Evolutionary conservation across 2,329 filamentous ascomycete species (phyloP), one percentile per base, ranked within the genome.

Genomic region (Aciculosporium take): DNA sequence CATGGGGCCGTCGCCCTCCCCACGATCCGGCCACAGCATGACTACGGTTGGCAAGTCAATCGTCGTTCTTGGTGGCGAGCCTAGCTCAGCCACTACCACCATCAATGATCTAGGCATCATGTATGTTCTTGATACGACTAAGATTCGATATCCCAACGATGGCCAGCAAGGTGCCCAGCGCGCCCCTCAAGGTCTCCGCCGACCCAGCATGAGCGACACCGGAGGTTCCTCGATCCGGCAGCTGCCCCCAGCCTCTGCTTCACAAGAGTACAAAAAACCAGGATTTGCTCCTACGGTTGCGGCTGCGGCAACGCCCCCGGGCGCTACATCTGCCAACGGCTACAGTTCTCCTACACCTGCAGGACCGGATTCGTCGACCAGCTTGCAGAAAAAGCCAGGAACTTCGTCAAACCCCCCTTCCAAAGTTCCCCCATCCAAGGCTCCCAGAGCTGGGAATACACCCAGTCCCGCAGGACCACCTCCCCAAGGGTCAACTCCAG

Each of bases 1-100:
- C 56, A 98, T 98, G 91, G 91, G 91, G 0, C 88, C 88, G 3
- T 93, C 88, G 1, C 91, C 91, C 0, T 95, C 88, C 3, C 80
- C 91, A 25, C 75, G 91, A 45, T 96, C 89, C 13, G 91, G 91
- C 1, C 91, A 98, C 60, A 95, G 87, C 60, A 96, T 98, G 91
- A 96, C 91, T 2, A 80, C 87, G 2, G 85, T 89, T 47, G 86
- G 85, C 24, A 95, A 94, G 60, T 84, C 88, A 45, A 81, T 98
- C 47, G 81, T 96, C 37, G 85, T 96, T 31, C 70, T 96, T 25
- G 93, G 85, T 29, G 91, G 91, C 48, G 93, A 98, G 60, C 91
- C 91, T 12, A 96, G 88, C 59, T 88, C 87, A 13, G 82, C 85
- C 23, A 76, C 83, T 0, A 76, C 81, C 37, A 79, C 91, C 53